Conservation (phyloP, 352 stramenopile genomes). For the Phytopythium ostracodes region DNA sequence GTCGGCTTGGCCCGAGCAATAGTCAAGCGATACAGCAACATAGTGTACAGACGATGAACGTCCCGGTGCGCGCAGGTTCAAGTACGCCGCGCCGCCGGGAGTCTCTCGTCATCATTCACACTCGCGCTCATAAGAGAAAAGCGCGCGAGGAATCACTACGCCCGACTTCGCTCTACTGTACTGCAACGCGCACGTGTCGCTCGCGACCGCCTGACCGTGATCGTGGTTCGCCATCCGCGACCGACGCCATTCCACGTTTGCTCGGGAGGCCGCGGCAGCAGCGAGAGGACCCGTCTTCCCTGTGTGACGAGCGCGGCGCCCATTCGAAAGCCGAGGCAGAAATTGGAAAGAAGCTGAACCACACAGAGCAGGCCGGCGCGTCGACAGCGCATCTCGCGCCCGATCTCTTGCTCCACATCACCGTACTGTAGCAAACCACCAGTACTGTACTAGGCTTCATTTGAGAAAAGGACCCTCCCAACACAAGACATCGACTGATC, state of each 20-base stretch:
- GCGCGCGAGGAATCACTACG: background rate
- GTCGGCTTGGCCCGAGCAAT: no score
- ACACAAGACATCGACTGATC: background rate
- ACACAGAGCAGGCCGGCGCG: conserved; percentile 22
- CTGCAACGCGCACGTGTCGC: background rate
- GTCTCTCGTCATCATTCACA: background rate
- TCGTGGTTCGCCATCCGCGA: background rate
- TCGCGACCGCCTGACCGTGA: background rate
- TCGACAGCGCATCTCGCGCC: conserved; percentile 26
- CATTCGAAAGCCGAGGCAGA: background rate
- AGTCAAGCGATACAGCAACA: background rate
- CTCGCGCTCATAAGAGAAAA: background rate
- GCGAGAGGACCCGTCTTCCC: background rate
- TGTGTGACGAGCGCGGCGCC: background rate
- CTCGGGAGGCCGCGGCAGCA: background rate
- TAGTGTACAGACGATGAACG: background rate
- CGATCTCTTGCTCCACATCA: background rate
- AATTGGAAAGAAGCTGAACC: conserved; percentile 15
- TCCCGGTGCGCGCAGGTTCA: background rate
- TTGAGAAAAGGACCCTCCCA: background rate
- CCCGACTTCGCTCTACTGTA: background rate
- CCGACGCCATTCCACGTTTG: background rate
- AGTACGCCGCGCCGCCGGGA: background rate
- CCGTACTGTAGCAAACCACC: background rate
- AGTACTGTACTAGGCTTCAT: background rate